Evolutionary conservation across 495 filamentous ascomycete genomes (phyloP), one percentile per base, ranked within the genome.

Genomic region (Aspergillus taichungensis): DNA sequence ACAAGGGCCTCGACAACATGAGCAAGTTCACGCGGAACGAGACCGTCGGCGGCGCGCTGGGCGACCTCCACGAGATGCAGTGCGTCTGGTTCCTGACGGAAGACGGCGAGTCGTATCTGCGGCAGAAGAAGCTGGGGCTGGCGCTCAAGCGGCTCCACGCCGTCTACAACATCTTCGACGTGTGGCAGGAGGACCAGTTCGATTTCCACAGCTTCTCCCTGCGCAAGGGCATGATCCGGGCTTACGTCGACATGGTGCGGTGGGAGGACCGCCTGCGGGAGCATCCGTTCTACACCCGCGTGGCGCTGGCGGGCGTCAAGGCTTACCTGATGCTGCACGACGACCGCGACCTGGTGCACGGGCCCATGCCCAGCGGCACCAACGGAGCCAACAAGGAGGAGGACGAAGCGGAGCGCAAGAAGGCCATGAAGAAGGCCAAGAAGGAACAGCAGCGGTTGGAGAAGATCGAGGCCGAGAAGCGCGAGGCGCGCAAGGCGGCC

Each of bases 121-220:
- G 92, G 18, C 87, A 90, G 61, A 80, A 80, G 51, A 87, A 89
- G 54, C 67, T 88, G 36, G 86, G 82, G 2, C 76, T 95, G 48
- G 90, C 94, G 3, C 71, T 99, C 34, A 99, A 99, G 69, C 80
- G 92, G 30, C 90, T 92, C 57, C 82, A 85, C 46, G 74, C 84
- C 2, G 77, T 95, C 42, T 83, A 80, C 62, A 88, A 91, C 66
- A 89, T 97, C 46, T 97, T 99, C 54, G 91, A 96, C 28, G 80
- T 85, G 34, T 99, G 92, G 92, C 83, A 94, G 52, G 92, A 99
- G 53, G 92, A 99, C 53, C 92, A 99, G 55, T 96, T 95, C 55
- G 92, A 99, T 59, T 99, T 99, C 73, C 92, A 99, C 68, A 86
- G 80, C 63, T 99, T 97, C 68, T 96, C 90, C 6, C 71, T 97